Evolutionary conservation across 176 grass and related monocot species (phyloP).

Genomic region (Melocanna baccifera): DNA sequence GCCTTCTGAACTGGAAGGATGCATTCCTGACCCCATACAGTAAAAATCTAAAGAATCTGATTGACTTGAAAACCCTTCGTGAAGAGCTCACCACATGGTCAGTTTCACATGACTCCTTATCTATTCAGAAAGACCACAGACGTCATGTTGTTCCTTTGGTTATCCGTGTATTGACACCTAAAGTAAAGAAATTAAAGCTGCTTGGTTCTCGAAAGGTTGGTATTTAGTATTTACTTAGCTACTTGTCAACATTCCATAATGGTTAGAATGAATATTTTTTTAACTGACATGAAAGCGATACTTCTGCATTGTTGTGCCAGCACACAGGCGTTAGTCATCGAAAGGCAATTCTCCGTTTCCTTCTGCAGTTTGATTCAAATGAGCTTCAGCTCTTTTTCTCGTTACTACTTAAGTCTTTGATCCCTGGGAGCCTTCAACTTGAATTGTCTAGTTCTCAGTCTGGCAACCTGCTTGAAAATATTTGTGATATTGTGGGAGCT

Average conservation of each 20-base stretch:
- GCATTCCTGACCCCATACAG: conserved; percentile 60
- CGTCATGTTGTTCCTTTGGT: conserved; percentile 62
- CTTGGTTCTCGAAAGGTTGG: conserved; percentile 91
- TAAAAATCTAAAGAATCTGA: conserved; percentile 70
- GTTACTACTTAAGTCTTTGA: conserved; percentile 68
- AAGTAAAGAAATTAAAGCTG: conserved; percentile 77
- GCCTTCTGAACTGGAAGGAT: conserved; percentile 87
- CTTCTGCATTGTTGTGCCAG: conserved; percentile 45
- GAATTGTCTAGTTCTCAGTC: conserved; percentile 48
- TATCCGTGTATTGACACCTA: conserved; percentile 76
- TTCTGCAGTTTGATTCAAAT: conserved; percentile 72
- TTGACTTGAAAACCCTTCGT: conserved; percentile 62
- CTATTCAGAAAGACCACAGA: conserved; percentile 77
- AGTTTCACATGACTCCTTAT: conserved; percentile 66
- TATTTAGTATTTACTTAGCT: conserved; percentile 14
- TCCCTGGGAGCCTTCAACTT: conserved; percentile 42
- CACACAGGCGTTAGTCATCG: conserved; percentile 74
- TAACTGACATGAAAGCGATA: conserved; percentile 22
- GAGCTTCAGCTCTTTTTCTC: conserved; percentile 89
- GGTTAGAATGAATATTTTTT: conserved; percentile 8
- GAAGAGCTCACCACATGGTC: conserved; percentile 93
- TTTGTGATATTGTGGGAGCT: conserved; percentile 45
- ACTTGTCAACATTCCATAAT: background rate
- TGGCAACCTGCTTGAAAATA: conserved; percentile 31
- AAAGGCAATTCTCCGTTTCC: conserved; percentile 84